phyloP scores from a whole-genome alignment of 208 protist species.

The Leishmania aethiopica region DNA sequence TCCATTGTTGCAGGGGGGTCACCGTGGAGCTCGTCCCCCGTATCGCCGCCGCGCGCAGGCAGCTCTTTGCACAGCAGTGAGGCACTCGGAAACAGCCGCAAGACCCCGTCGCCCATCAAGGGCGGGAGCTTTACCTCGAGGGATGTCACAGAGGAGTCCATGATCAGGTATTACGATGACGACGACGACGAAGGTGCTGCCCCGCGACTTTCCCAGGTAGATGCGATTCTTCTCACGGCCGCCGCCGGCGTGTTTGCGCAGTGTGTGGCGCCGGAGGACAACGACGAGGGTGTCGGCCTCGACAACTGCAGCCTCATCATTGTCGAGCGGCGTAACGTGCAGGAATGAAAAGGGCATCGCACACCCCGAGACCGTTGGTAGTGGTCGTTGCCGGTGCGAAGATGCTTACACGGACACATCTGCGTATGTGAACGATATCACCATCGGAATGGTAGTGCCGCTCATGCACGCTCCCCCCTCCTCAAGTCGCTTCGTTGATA shows the following conservation, averaged over 20 bases:
- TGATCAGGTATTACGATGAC: slow-evolving; percentile 15
- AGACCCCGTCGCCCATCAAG: neutral
- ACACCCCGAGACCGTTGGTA: too few species aligned
- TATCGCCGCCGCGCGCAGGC: neutral
- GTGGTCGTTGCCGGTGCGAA: neutral
- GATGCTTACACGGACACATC: neutral
- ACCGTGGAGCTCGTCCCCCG: slow-evolving; percentile 1
- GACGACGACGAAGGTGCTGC: slow-evolving; percentile 8
- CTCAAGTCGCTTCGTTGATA: neutral
- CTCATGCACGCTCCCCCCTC: neutral
- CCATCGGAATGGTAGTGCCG: neutral
- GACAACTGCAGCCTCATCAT: slow-evolving; percentile 83
- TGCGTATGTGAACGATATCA: neutral
- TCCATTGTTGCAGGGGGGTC: neutral
- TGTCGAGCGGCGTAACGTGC: slow-evolving; percentile 52
- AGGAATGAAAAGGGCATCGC: slow-evolving; percentile 9
- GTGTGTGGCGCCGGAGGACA: slow-evolving; percentile 72
- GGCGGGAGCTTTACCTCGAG: neutral
- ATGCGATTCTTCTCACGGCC: slow-evolving; percentile 57
- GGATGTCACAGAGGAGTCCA: slow-evolving; percentile 9
- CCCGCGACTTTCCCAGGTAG: slow-evolving; percentile 28
- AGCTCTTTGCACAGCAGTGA: neutral
- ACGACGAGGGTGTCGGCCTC: slow-evolving; percentile 77
- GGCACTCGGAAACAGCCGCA: neutral
- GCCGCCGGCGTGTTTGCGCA: slow-evolving; percentile 76